A percentile compares a stretch with the other conserved stretches of the same genome.
Conservation (phyloP, 202 grass and related monocot genomes). For the Cymbopogon flexuosus region DNA sequence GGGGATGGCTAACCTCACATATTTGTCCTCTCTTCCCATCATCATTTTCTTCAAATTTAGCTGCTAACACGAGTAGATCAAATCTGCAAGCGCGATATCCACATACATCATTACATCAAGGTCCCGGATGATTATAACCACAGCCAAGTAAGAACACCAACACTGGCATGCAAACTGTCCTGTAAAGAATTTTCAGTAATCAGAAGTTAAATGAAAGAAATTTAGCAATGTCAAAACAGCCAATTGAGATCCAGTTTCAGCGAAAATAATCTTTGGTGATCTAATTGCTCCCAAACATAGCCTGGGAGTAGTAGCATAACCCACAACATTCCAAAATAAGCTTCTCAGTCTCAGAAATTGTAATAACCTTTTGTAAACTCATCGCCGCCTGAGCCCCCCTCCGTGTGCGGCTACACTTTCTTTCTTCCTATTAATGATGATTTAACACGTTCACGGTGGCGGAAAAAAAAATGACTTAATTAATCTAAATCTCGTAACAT, state of each 20-base stretch:
- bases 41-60: slow-evolving; percentile 26
- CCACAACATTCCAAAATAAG: not conserved
- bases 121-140: slow-evolving; percentile 15
- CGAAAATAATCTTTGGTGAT: not conserved
- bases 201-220: not conserved
- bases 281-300: not conserved
- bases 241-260: not conserved
- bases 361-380: not conserved
- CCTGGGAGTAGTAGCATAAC: not conserved
- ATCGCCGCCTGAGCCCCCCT: not conserved
- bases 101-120: not conserved
- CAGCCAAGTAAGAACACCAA: not conserved
- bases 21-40: slow-evolving; percentile 39
- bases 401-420: not conserved
- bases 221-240: not conserved
- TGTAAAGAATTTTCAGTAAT: not conserved
- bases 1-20: slow-evolving; percentile 33
- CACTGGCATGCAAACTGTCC: not conserved
- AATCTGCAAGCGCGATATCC: not conserved
- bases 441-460: not conserved
- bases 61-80: not conserved
- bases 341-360: no score
- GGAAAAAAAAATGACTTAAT: no score
- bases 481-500: no score
- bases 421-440: not conserved